Evolutionary conservation across 108 stramenopile species (phyloP).

Genomic region (Mediolabrus comicus): DNA sequence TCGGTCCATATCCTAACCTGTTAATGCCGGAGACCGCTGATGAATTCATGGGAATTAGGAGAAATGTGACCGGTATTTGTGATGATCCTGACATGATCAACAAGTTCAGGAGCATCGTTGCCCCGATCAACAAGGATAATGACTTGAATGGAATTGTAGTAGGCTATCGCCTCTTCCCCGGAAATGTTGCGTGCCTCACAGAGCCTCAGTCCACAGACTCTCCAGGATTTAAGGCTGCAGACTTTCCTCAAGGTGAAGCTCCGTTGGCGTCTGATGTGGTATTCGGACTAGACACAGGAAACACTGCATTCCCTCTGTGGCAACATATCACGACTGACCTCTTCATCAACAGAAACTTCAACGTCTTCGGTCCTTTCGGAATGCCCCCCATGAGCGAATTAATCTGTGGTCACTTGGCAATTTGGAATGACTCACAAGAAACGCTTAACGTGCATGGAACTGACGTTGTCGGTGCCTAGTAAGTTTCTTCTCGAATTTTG

Average conservation of each 20-base stretch:
- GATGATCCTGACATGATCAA: conserved; percentile 9
- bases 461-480: conserved; percentile 11
- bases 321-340: conserved; percentile 20
- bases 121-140: conserved; percentile 24
- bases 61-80: conserved; percentile 38
- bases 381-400: conserved; percentile 14
- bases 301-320: conserved; percentile 23
- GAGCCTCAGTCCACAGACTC: conserved; percentile 15
- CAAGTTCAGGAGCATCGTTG: conserved; percentile 19
- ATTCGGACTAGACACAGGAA: conserved; percentile 24
- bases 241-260: conserved; percentile 26
- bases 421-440: conserved; percentile 19
- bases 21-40: not conserved
- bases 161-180: conserved; percentile 37
- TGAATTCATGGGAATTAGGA: not conserved
- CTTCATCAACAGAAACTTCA: conserved; percentile 30
- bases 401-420: conserved; percentile 31
- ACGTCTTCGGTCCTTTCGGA: conserved; percentile 32
- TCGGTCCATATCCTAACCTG: conserved; percentile 23
- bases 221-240: conserved; percentile 5
- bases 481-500: not conserved
- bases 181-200: conserved; percentile 30
- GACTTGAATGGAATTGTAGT: conserved; percentile 32
- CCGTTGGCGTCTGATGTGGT: conserved; percentile 4
- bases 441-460: conserved; percentile 25